phyloP scores from a whole-genome alignment of 768 basidiomycete genomes.

The Phaffia australis region DNA sequence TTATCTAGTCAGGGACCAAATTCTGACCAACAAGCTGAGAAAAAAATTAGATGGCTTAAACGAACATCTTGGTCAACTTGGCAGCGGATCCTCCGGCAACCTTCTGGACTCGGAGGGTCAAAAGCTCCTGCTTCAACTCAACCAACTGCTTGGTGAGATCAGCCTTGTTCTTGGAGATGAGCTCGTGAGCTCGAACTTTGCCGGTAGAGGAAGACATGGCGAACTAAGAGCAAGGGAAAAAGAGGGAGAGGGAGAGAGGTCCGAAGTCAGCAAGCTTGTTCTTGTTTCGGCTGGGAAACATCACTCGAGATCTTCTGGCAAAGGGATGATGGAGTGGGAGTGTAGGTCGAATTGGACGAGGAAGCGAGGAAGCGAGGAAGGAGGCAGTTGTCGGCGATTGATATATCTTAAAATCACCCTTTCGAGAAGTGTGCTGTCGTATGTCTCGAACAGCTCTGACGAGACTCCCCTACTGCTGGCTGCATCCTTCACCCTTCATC shows the following conservation, averaged over 20 bases:
- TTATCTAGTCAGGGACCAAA: not conserved
- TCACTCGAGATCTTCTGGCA: too few relatives aligned
- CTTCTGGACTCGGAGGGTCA: slow-evolving; percentile 91
- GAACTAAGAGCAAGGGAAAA: not conserved
- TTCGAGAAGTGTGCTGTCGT: too few relatives aligned
- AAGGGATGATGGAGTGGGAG: too few relatives aligned
- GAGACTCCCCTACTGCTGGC: too few relatives aligned
- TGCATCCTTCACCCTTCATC: too few relatives aligned
- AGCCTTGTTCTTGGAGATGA: slow-evolving; percentile 82
- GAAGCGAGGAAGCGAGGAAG: too few relatives aligned
- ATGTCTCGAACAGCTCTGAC: too few relatives aligned
- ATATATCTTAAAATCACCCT: too few relatives aligned
- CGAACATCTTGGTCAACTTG: slow-evolving; percentile 95
- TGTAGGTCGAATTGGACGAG: too few relatives aligned
- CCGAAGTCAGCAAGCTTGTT: too few relatives aligned
- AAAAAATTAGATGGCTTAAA: slow-evolving; percentile 25
- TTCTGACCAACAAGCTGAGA: slow-evolving; percentile 5
- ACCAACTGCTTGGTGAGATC: slow-evolving; percentile 87
- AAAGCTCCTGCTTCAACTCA: slow-evolving; percentile 92
- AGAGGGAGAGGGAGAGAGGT: not conserved
- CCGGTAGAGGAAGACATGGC: slow-evolving; percentile 41
- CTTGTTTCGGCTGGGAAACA: too few relatives aligned
- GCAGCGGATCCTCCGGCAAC: slow-evolving; percentile 88
- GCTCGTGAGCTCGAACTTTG: slow-evolving; percentile 93
- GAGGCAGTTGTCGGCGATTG: too few relatives aligned